A percentile compares a stretch with the other conserved stretches of the same genome.
These are phyloP conservation scores for Solanum bukasovii DNA, from an alignment of 257 asterid species.

Conservation along the genomic window DNA sequence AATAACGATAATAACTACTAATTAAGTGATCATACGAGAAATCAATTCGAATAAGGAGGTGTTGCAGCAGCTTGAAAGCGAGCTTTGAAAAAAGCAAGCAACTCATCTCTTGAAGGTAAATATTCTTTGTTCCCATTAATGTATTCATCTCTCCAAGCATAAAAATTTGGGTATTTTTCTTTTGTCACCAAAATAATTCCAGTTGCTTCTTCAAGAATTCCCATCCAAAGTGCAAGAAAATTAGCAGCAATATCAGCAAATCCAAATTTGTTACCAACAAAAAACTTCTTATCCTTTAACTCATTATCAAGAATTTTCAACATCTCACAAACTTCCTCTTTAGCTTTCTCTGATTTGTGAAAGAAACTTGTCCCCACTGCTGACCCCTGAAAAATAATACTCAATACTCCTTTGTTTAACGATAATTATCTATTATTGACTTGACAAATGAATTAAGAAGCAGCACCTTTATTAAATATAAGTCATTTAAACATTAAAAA, in stretches of 20 bases:
- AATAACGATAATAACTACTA: too few species aligned
- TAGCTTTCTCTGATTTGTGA: not conserved
- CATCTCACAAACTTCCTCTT: not conserved
- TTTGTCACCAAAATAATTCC: not conserved
- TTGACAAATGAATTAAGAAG: rapidly evolving
- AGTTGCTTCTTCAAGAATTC: not conserved
- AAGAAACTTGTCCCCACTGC: not conserved
- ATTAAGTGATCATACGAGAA: not conserved
- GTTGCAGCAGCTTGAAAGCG: not conserved
- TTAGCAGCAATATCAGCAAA: not conserved
- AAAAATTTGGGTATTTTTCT: not conserved
- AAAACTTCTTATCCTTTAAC: not conserved
- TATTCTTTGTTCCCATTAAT: not conserved
- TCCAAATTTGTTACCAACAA: not conserved
- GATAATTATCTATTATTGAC: too few species aligned
- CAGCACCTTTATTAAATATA: too few species aligned
- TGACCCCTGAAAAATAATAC: not conserved
- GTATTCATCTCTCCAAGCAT: not conserved
- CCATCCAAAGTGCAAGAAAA: not conserved
- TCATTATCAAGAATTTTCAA: not conserved
- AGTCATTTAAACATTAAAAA: not conserved
- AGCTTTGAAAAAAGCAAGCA: not conserved
- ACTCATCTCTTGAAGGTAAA: not conserved
- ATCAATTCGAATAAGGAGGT: not conserved
- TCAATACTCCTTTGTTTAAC: too few species aligned